Percentiles rank a stretch among this genome's conserved stretches.
Evolutionary conservation across 139 green algal genomes (phyloP).

Genomic region (Chlorella ohadii): DNA sequence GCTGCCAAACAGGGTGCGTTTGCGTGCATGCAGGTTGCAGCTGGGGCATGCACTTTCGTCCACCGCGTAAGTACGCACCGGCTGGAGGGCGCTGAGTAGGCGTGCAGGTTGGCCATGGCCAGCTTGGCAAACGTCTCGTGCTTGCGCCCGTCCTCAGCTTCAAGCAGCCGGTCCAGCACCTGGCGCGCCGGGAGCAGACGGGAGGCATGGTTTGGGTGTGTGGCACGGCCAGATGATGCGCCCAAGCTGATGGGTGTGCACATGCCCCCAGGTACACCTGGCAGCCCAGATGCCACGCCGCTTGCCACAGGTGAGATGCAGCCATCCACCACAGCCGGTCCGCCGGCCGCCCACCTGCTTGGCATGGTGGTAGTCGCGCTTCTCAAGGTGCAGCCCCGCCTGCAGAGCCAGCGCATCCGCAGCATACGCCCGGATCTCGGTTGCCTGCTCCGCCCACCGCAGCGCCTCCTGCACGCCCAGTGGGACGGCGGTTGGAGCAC

Average conservation of each 20-base stretch:
- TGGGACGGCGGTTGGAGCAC: not conserved
- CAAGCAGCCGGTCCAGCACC: conserved; percentile 52
- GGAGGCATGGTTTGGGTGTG: too few relatives aligned
- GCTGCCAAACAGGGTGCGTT: too few relatives aligned
- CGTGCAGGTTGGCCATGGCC: conserved; percentile 69
- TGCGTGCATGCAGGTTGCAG: too few relatives aligned
- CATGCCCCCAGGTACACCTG: too few relatives aligned
- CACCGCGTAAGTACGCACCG: not conserved
- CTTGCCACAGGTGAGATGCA: too few relatives aligned
- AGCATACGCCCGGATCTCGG: conserved; percentile 36
- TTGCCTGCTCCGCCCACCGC: conserved; percentile 53
- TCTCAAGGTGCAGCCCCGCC: conserved; percentile 73
- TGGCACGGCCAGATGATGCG: too few relatives aligned
- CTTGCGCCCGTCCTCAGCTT: conserved; percentile 4
- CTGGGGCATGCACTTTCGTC: too few relatives aligned
- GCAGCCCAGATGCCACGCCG: too few relatives aligned
- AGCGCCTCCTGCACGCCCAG: conserved; percentile 50
- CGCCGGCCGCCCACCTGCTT: conserved; percentile 44
- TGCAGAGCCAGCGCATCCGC: conserved; percentile 75
- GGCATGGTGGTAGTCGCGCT: conserved; percentile 54
- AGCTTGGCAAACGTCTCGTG: conserved; percentile 56
- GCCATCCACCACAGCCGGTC: too few relatives aligned
- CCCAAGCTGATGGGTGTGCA: too few relatives aligned
- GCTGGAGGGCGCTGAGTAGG: conserved; percentile 61
- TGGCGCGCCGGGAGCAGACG: not conserved